Evolutionary conservation across 345 rosid genomes (phyloP), one percentile per base, ranked within the genome.

Genomic region (Triadica sebifera): DNA sequence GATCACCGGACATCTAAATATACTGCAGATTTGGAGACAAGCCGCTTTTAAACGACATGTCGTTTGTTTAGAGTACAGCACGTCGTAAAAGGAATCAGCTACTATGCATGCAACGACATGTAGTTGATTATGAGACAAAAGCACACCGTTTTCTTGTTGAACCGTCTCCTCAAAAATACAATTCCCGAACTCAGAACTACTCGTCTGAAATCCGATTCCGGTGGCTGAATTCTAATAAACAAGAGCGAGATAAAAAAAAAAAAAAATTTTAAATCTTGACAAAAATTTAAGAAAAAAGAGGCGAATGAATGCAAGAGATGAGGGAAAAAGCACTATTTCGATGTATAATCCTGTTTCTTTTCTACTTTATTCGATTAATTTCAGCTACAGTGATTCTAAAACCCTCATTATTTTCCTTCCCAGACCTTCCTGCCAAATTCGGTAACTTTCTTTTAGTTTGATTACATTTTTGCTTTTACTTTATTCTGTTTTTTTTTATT

Each of bases 351-450:
- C 50, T 79, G 37, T 60, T 63, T 4, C 17, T 82, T 63, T 70
- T 72, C 78, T 77, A 17, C 24, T 75, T 79, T 0, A 20, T 86
- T 16, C 80, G 38, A 11, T 34, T 73, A 13, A 60, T 84, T 6
- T 78, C 82, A 12, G 85, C 92, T 29, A 72, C 87, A 34, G 86
- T 92, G 51, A 75, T 87, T 43, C 80, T 87, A 72, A 80, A 82
- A 71, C 86, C 93, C 63, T 79, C 78, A 72, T 82, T 84, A 61
- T 51, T 81, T 66, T 78, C 86, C 69, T 92, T 87, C 75, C 68
- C 87, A 20, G 89, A 85, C 85, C 87, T 90, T 78, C 93, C 97
- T 49, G 95, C 95, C 70, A 89, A 87, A 84, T 90, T 71, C 79
- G 93, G 95, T 90, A 82, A 81, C 60, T 38, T 45, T 41, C 5